Conservation (phyloP, 192 early-diverging fungal genomes). For the Fimicolochytrium jonesii region DNA sequence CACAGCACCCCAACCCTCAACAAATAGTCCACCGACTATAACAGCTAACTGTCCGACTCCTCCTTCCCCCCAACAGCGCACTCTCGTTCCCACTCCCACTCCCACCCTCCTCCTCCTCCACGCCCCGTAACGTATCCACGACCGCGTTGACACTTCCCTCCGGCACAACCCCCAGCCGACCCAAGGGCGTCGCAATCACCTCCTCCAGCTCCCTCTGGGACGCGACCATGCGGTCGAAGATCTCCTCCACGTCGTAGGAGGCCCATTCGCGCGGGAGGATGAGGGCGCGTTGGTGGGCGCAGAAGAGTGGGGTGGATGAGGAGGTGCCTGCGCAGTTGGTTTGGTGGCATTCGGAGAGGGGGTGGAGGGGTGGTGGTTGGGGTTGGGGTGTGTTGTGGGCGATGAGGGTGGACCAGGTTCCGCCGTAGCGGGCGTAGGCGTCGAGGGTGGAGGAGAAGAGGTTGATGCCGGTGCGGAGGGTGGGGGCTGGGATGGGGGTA, state of each 20-base stretch:
- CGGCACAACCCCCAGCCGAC: no score
- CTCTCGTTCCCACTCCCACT: no score
- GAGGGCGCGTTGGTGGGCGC: neutral
- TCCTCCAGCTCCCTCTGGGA: slow-evolving; percentile 12
- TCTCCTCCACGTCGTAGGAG: slow-evolving; percentile 7
- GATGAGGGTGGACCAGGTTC: neutral
- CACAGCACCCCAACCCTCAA: no score
- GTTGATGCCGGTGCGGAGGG: no score
- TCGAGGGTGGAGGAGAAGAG: no score
- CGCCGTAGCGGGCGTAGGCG: neutral
- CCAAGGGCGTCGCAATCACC: slow-evolving; percentile 10
- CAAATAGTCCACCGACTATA: no score
- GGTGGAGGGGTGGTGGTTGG: neutral
- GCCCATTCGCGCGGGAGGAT: neutral
- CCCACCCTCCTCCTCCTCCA: no score
- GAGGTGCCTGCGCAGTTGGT: neutral
- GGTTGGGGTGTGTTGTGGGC: neutral
- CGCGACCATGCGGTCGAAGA: neutral
- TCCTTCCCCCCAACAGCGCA: no score
- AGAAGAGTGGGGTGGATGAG: neutral
- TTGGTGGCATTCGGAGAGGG: neutral
- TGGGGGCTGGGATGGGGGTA: no score
- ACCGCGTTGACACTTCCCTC: no score
- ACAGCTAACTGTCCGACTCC: no score
- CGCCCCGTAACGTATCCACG: no score